A percentile compares a stretch with the other conserved stretches of the same genome.
These are phyloP conservation scores for Schwanniomyces vanrijiae DNA, from an alignment of 805 yeast species.

Conservation along the genomic window DNA sequence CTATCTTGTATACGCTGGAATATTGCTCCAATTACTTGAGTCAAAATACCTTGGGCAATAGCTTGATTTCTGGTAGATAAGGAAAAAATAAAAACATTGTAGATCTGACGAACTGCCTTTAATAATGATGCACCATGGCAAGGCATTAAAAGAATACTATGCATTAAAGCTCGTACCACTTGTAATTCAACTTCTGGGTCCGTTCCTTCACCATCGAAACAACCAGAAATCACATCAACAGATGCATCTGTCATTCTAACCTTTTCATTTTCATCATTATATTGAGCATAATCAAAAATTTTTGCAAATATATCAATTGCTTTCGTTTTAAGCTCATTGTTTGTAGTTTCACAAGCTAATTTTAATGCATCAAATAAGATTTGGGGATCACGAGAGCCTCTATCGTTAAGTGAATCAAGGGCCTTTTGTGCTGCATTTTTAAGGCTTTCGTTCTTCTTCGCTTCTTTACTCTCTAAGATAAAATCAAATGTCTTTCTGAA, in stretches of 20 bases:
- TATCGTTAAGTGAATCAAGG: slow-evolving; percentile 39
- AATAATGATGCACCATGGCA: slow-evolving; percentile 88
- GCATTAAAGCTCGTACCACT: slow-evolving; percentile 86
- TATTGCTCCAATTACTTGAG: slow-evolving; percentile 84
- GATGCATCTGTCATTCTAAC: slow-evolving; percentile 74
- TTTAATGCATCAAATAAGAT: slow-evolving; percentile 79
- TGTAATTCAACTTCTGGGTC: slow-evolving; percentile 88
- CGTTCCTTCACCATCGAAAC: slow-evolving; percentile 91
- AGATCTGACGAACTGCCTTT: slow-evolving; percentile 90
- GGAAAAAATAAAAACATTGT: slow-evolving; percentile 87
- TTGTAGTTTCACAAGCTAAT: slow-evolving; percentile 67
- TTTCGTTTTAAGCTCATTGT: slow-evolving; percentile 61
- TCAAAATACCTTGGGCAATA: slow-evolving; percentile 91
- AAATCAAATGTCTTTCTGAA: slow-evolving; percentile 59
- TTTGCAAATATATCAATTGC: slow-evolving; percentile 88
- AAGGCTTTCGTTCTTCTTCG: slow-evolving; percentile 48
- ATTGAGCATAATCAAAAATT: slow-evolving; percentile 80
- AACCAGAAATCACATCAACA: slow-evolving; percentile 76
- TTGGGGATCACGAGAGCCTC: slow-evolving; percentile 43
- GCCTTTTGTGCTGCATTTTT: slow-evolving; percentile 39
- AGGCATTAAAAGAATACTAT: slow-evolving; percentile 80
- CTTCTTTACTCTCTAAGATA: slow-evolving; percentile 61
- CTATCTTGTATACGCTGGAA: slow-evolving; percentile 58
- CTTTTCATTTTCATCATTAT: slow-evolving; percentile 58
- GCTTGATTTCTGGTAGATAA: slow-evolving; percentile 82